Base-by-base conservation (phyloP, 306 rosid species). In the Lotus japonicus region DNA sequence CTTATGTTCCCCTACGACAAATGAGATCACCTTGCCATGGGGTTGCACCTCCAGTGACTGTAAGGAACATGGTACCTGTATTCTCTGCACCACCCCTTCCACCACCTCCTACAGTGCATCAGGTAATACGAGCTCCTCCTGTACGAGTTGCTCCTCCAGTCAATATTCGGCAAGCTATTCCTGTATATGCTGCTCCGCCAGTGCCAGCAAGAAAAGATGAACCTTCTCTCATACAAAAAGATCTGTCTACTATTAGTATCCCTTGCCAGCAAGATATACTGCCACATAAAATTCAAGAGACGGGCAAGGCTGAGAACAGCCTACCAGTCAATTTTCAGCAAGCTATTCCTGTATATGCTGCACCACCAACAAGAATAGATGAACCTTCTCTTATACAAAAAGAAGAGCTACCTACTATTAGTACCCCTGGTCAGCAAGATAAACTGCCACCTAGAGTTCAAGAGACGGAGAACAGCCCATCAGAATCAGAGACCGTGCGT, bases 31-130 rank as follows among this genome's bases (percentile, higher is more conserved):
- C 92, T 64, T 90, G 95, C 80, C 92, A 72, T 38, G 86, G 96
- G 9, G 81, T 84, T 41, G 97, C 99, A 17, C 99, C 95, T 5
- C 82, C 97, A 4, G 97, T 90, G 74, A 84, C 92, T 36, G 79
- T 95, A 28, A 80, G 99, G 79, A 84, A 84, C 2, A 64, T 84
- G 7, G 76, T 95, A 23, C 97, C 95, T 3, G 95, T 87, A 66
- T 95, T 75, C 50, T 80, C 96, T 5, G 95, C 99, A 49, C 97
- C 96, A 6, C 95, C 96, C 11, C 82, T 76, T 64, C 95, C 87
- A 8, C 81, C 84, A 54, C 82, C 96, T 8, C 33, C 78, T 16
- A 74, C 77, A 38, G 73, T 80, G 56, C 81, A 67, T 54, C 89
- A 65, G 51, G 31, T 82, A 42, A 77, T 84, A 58, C 81, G 75